phyloP scores from a whole-genome alignment of 2,329 filamentous ascomycete genomes.

The Aplosporella prunicola region DNA sequence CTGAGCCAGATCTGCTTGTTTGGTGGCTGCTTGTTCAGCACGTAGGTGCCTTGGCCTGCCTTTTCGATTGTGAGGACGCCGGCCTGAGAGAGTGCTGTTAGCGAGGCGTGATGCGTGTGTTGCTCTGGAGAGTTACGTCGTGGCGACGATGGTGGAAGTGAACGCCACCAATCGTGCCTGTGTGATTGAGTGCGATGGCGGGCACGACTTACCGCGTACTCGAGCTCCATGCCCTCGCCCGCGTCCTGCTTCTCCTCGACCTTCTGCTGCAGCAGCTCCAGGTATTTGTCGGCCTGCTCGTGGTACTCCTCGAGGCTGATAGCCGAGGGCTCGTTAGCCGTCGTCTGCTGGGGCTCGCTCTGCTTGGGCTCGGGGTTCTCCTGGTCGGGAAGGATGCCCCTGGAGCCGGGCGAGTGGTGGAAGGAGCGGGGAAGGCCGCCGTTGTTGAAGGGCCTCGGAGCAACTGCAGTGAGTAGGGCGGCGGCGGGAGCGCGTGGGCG shows the following conservation, averaged over 20 bases:
- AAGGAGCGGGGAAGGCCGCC: conserved; percentile 16
- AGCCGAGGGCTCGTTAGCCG: conserved; percentile 44
- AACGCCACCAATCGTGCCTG: too few species aligned
- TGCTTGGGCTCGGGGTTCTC: conserved; percentile 29
- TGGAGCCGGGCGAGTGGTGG: conserved; percentile 18
- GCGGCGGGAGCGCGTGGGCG: conserved; percentile 1
- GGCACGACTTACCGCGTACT: conserved; percentile 64
- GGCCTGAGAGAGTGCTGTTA: conserved; percentile 44
- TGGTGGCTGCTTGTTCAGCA: conserved; percentile 96
- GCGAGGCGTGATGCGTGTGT: not conserved
- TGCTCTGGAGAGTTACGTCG: not conserved
- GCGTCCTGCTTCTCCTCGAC: conserved; percentile 69
- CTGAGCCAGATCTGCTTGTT: conserved; percentile 98
- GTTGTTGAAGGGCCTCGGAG: not conserved
- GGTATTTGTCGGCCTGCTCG: conserved; percentile 63
- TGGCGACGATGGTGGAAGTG: not conserved
- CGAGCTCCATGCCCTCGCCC: conserved; percentile 70
- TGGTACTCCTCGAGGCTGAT: conserved; percentile 67
- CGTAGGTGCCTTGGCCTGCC: conserved; percentile 66
- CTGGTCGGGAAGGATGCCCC: conserved; percentile 37
- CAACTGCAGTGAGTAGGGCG: not conserved
- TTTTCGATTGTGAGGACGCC: conserved; percentile 74
- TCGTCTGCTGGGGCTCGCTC: conserved; percentile 24
- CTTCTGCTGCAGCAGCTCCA: conserved; percentile 50
- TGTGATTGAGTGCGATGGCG: too few species aligned